Conservation (phyloP, 2,329 filamentous ascomycete genomes). For the Phoma sp. region DNA sequence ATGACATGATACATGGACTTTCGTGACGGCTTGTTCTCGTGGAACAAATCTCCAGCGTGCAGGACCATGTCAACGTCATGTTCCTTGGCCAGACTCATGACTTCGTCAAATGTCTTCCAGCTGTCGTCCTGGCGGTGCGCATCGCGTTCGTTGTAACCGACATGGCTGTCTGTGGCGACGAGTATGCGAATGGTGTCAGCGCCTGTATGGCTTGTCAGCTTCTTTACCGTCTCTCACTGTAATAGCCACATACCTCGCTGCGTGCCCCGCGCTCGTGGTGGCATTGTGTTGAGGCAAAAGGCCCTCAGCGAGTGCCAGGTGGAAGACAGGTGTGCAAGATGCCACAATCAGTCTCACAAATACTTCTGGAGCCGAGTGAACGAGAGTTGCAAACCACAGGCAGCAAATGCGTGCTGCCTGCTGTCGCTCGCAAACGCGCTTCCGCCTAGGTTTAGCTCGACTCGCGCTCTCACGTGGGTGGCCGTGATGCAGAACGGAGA, state of each 20-base stretch:
- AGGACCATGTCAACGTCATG: constrained; percentile 98
- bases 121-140: constrained; percentile 95
- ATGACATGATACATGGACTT: constrained; percentile 98
- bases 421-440: constrained; percentile 36
- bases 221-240: background rate
- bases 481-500: constrained; percentile 24
- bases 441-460: constrained; percentile 33
- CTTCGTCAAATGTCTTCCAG: constrained; percentile 94
- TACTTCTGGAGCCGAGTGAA: background rate
- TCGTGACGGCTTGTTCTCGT: constrained; percentile 95
- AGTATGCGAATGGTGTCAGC: constrained; percentile 93
- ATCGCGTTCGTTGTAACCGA: constrained; percentile 93
- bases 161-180: constrained; percentile 95
- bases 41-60: constrained; percentile 92
- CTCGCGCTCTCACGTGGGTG: constrained; percentile 40
- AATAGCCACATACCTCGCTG: constrained; percentile 36
- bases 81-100: constrained; percentile 85
- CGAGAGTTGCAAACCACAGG: background rate
- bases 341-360: background rate
- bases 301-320: background rate
- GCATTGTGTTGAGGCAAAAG: constrained; percentile 26
- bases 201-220: constrained; percentile 45
- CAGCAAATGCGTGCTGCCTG: background rate
- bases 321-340: background rate
- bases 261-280: constrained; percentile 32